Evolutionary conservation across 192 early-diverging fungal genomes (phyloP).

Genomic region (Gigaspora rosea): DNA sequence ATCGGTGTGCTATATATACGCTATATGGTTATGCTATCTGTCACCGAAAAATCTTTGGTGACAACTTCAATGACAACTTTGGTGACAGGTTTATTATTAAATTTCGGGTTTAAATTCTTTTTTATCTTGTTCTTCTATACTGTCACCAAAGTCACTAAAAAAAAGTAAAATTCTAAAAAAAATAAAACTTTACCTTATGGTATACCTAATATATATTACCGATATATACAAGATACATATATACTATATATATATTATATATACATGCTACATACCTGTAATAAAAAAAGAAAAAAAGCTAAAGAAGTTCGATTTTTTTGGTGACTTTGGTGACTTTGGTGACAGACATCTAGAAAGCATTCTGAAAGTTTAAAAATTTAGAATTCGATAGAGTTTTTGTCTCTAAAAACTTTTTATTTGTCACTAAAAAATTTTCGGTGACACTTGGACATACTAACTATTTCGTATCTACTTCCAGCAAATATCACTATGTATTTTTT

Average conservation of each 20-base stretch:
- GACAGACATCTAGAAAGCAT: slow-evolving; percentile 24
- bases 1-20: no score
- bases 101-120: slow-evolving; percentile 24
- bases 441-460: slow-evolving; percentile 21
- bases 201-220: slow-evolving; percentile 3
- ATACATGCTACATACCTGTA: slow-evolving; percentile 1
- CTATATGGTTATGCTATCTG: no score
- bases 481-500: slow-evolving; percentile 25
- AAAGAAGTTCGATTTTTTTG: slow-evolving; percentile 25
- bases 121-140: slow-evolving; percentile 30
- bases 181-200: slow-evolving; percentile 19
- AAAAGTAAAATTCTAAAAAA: slow-evolving; percentile 28
- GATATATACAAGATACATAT: slow-evolving; percentile 24
- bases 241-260: slow-evolving; percentile 7
- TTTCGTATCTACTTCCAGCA: neutral
- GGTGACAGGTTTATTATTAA: no score
- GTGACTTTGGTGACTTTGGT: slow-evolving; percentile 20
- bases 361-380: slow-evolving; percentile 11
- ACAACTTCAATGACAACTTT: no score
- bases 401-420: slow-evolving; percentile 1
- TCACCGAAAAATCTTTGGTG: no score
- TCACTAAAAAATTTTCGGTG: slow-evolving; percentile 27
- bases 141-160: slow-evolving; percentile 27
- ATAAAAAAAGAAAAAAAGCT: slow-evolving; percentile 26
- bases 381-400: slow-evolving; percentile 13